Base-by-base conservation (phyloP, 306 rosid genomes). In the Cucurbita argyrosperma region DNA sequence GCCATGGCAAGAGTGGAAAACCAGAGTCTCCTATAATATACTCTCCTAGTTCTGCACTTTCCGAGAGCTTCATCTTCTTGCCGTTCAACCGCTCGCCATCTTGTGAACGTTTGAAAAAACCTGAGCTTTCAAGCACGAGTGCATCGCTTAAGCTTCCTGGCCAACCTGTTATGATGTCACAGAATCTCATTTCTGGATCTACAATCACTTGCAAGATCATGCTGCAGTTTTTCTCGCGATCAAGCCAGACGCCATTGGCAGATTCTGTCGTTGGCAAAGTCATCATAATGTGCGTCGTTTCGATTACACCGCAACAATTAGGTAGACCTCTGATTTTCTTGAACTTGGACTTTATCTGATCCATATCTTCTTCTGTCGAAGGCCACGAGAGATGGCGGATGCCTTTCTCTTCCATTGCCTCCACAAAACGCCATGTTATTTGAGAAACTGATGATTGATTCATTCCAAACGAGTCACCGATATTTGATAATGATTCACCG, bases 281-380 rank as follows among this genome's bases (percentile, higher is more conserved):
- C 98, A 92, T 92, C 87, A 83, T 65, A 77, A 92, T 79, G 83
- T 92, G 96, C 13, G 98, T 90, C 53, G 77, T 84, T 81, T 88
- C 98, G 51, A 92, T 38, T 47, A 92, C 91, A 58, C 98, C 98
- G n/a, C 96, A 88, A 52, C 98, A 92, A 77, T 90, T 92, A 74
- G 92, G 82, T 74, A 92, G 91, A 69, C 93, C 96, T 7, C 58
- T 43, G 13, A 88, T 86, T 62, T 78, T 82, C 87, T 86, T 86
- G 68, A 88, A 92, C 82, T 90, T 88, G 23, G 85, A 73, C 84
- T 87, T 92, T 43, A 88, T 80, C 80, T 78, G 73, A 45, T 87
- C 87, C 92, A 90, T 88, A 74, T 77, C 93, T 45, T 7, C 57
- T 71, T 87, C 89, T n/a, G 81, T 80, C 21, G 89, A 82, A 60